Conservation (phyloP, 208 protist species). For the Trypanosoma mega region DNA sequence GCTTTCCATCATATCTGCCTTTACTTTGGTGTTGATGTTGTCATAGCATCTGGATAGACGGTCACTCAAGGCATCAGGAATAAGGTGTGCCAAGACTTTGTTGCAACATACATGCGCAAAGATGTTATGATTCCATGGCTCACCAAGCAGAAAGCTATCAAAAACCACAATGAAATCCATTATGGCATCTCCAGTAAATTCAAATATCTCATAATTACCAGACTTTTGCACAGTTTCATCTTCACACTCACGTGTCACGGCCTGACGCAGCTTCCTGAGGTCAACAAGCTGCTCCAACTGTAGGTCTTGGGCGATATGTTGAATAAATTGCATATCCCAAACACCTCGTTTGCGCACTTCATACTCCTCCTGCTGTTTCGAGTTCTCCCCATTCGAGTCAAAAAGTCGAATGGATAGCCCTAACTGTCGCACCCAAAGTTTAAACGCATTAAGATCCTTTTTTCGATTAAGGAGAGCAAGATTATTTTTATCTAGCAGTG, state of each 20-base stretch:
- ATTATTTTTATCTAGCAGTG: conserved; percentile 4
- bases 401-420: neutral
- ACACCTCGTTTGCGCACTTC: conserved; percentile 11
- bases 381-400: neutral
- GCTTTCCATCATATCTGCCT: conserved; percentile 67
- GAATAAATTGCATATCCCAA: conserved; percentile 3
- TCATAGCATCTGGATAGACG: conserved; percentile 30
- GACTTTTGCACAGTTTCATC: no score
- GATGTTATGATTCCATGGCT: conserved; percentile 14
- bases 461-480: conserved; percentile 2
- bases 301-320: conserved; percentile 10
- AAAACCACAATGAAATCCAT: conserved; percentile 61
- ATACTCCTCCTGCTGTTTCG: conserved; percentile 10
- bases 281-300: conserved; percentile 10
- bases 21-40: conserved; percentile 33
- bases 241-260: conserved; percentile 61
- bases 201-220: conserved; percentile 60
- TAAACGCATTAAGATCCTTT: conserved; percentile 17
- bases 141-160: conserved; percentile 32
- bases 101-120: conserved; percentile 37
- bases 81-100: conserved; percentile 42
- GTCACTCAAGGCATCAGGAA: conserved; percentile 32
- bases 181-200: conserved; percentile 70
- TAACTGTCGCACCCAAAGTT: conserved; percentile 11
- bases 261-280: conserved; percentile 20